Evolutionary conservation across 495 filamentous ascomycete genomes (phyloP), one percentile per base, ranked within the genome.

Genomic region (Xylaria venustula): DNA sequence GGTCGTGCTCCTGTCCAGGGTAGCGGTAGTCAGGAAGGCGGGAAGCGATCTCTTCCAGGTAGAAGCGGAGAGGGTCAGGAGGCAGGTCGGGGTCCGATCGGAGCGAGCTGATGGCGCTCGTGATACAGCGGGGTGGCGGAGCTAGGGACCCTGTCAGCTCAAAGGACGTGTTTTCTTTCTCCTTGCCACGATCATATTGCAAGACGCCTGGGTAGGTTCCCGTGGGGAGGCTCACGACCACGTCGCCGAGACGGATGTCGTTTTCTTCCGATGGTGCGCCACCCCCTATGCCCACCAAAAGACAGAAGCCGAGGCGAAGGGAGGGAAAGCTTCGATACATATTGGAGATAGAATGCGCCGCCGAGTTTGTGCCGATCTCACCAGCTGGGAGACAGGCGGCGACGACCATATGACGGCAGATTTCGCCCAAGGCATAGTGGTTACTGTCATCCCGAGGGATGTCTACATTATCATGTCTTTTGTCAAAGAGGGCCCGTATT

Each of bases 201-300:
- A 76, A 26, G 0, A 78, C 72, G 2, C 71, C 77, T 11, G 64
- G 66, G 7, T 63, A 59, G 6, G 7, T 22, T 17, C 60, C 54
- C 7, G 50, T 22, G 1, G 73, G 70, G n/a, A 63, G 30, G 54
- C 77, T 73, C 20, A 80, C 67, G 5, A 77, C 75, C n/a, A 80
- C 63, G 56, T 80, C 78, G 34, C 79, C 79, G 6, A 81, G 73
- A 8, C 72, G 73, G 8, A 82, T 74, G 60, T 77, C 68, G 46
- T 69, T 60, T 17, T 69, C 56, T 23, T 23, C 25, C 37, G 52
- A 73, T 9, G 77, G 75, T 7, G 71, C 68, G 3, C 76, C 78
- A 17, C 77, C 76, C 1, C 72, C 79, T 36, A 81, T 80, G 14
- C 79, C 79, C 4, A 84, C 78, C 63, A 83, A 75, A 22, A 83